These are phyloP conservation scores for Acanthamoeba culbertsoni DNA, from an alignment of 208 protist genomes.

Conservation along the genomic window DNA sequence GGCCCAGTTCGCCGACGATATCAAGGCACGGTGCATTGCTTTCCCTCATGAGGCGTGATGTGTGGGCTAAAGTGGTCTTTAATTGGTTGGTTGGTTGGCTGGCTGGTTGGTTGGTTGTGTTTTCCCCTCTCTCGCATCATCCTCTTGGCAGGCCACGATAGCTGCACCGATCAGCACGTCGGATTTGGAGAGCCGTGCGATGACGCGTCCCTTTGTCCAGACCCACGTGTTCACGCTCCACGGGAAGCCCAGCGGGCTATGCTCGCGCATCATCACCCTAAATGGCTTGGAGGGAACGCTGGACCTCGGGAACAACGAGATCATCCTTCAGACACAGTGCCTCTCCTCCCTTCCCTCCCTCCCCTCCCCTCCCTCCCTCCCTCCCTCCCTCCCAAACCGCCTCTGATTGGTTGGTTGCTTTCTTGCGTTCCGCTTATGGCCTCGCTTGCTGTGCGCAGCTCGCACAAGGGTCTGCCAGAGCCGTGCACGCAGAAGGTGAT, in stretches of 20 bases:
- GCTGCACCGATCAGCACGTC: slow-evolving; percentile 3
- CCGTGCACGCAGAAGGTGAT: slow-evolving; percentile 20
- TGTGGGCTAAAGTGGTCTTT: no score
- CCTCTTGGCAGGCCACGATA: background rate
- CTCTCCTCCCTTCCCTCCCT: background rate
- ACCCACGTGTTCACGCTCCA: slow-evolving; percentile 22
- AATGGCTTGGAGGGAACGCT: slow-evolving; percentile 14
- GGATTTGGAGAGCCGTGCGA: background rate
- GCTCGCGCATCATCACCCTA: background rate
- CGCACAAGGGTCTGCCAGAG: background rate
- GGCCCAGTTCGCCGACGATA: background rate
- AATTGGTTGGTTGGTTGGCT: background rate
- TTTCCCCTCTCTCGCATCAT: background rate
- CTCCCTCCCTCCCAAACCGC: background rate
- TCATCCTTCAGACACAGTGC: slow-evolving; percentile 8
- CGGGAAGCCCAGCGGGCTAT: background rate
- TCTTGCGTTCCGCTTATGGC: no score
- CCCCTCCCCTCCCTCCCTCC: no score
- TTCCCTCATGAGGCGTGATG: background rate
- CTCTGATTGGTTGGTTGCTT: background rate
- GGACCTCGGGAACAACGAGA: background rate
- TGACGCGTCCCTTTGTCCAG: slow-evolving; percentile 36
- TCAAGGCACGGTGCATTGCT: background rate
- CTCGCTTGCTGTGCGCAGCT: background rate
- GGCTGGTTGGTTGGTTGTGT: background rate